Evolutionary conservation across 257 asterid species (phyloP).

Genomic region (Anisodus tanguticus): DNA sequence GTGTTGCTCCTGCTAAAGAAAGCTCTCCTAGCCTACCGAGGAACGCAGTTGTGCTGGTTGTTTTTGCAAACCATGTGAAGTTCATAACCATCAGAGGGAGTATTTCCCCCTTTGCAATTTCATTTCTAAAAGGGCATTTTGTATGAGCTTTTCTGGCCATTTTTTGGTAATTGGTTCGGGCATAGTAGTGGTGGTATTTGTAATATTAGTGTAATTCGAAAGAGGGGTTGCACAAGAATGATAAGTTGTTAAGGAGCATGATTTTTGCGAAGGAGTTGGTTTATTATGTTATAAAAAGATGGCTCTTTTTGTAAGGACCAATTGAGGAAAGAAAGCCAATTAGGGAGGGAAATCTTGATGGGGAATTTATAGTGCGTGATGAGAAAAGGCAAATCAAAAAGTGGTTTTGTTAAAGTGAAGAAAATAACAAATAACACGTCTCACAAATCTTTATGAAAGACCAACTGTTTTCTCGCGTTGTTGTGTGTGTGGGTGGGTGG

Average conservation of each 20-base stretch:
- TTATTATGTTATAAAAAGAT: not conserved
- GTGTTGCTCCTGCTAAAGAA: constrained; percentile 70
- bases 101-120: constrained; percentile 56
- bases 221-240: constrained; percentile 32
- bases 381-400: constrained; percentile 28
- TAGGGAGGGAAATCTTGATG: not conserved
- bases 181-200: constrained; percentile 24
- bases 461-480: not conserved
- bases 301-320: not conserved
- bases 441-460: constrained; percentile 11
- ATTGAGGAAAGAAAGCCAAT: constrained; percentile 1
- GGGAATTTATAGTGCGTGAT: constrained; percentile 44
- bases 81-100: constrained; percentile 67
- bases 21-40: constrained; percentile 82
- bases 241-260: constrained; percentile 37
- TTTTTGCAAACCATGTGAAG: constrained; percentile 80
- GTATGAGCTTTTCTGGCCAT: constrained; percentile 29
- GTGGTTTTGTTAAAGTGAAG: not conserved
- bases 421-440: not conserved
- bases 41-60: constrained; percentile 77
- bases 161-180: constrained; percentile 36
- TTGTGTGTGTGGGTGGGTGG: not conserved
- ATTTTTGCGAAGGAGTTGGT: constrained; percentile 45
- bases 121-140: constrained; percentile 54
- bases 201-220: constrained; percentile 18